Base-by-base conservation (phyloP, 441 rosid species). In the Macaranga tanarius region DNA sequence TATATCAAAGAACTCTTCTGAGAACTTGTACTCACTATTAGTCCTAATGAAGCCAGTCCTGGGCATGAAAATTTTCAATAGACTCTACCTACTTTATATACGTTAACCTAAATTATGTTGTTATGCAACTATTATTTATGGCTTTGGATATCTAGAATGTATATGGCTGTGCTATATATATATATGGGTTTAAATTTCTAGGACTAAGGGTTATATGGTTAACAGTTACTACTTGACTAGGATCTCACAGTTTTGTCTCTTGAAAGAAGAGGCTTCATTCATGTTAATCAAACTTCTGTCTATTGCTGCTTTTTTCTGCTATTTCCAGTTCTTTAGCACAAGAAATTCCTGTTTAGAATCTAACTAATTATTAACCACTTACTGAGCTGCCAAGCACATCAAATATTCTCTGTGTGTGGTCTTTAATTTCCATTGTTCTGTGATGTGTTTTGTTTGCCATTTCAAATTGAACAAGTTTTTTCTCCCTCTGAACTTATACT, bases 401-500 rank as follows among this genome's bases (percentile, higher is more conserved):
- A 26, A 54, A 52, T 44, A 10, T 23, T 26, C 62, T 26, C 42
- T 55, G 25, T 40, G 57, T 23, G 10, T 58, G 40, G 40, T 42
- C 48, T 34, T 68, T 22, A 56, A 22, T 23, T 22, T 56, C 16
- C 23, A 5, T 13, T 25, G 11, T 17, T 42, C 45, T 42, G 9
- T 47, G 51, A 44, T 58, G 34, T 54, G 10, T 17, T 19, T 52
- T 15, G 54, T 40, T 69, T 45, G 45, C 66, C 69, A 28, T 70
- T 73, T 20, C 52, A 47, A 58, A 61, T 19, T 72, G 57, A 22
- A 28, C 17, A 25, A 58, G 58, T 4, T 59, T 44, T 62, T 57
- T 45, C 62, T 58, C 65, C 28, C 28, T 23, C 48, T 19, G 66
- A 31, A 63, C 42, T 65, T 4, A 68, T 74, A 55, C 56, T 67